Conservation (phyloP, 306 rosid species). For the Prunus fruticosa region DNA sequence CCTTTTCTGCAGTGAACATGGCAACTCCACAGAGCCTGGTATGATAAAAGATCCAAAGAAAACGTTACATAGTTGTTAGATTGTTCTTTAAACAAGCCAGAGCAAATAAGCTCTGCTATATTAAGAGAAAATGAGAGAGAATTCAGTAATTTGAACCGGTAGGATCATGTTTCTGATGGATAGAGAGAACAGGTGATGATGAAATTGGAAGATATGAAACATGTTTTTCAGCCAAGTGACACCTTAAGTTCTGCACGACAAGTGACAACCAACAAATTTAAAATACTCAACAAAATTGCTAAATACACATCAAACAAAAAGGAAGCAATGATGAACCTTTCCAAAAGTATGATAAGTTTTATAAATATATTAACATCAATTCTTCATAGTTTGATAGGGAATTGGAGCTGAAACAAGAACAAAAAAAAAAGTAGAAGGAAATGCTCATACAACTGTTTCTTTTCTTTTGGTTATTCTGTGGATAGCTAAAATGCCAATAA, state of each 20-base stretch:
- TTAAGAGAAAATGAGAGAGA: constrained; percentile 15
- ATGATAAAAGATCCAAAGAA: constrained; percentile 29
- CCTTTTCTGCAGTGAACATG: constrained; percentile 52
- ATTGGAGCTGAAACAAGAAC: neutral
- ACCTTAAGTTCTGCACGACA: constrained; percentile 50
- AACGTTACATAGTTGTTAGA: neutral
- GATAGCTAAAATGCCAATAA: neutral
- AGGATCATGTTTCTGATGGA: constrained; percentile 36
- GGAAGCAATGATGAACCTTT: neutral
- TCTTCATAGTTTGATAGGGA: neutral
- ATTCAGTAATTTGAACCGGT: constrained; percentile 40
- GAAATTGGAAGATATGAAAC: constrained; percentile 57
- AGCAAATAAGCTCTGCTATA: neutral
- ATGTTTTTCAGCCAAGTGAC: constrained; percentile 50
- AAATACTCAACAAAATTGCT: neutral
- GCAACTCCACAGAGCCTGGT: constrained; percentile 39
- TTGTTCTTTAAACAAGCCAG: neutral
- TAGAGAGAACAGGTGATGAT: constrained; percentile 65
- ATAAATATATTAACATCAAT: neutral
- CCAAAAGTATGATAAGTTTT: neutral
- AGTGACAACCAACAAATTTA: constrained; percentile 20
- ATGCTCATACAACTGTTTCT: neutral
- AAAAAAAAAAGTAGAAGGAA: neutral
- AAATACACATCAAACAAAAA: neutral
- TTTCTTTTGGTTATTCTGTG: neutral